Percentiles rank a stretch among this genome's conserved stretches.
These are phyloP conservation scores for Micractinium conductrix DNA, from an alignment of 139 green algal species.

Conservation along the genomic window DNA sequence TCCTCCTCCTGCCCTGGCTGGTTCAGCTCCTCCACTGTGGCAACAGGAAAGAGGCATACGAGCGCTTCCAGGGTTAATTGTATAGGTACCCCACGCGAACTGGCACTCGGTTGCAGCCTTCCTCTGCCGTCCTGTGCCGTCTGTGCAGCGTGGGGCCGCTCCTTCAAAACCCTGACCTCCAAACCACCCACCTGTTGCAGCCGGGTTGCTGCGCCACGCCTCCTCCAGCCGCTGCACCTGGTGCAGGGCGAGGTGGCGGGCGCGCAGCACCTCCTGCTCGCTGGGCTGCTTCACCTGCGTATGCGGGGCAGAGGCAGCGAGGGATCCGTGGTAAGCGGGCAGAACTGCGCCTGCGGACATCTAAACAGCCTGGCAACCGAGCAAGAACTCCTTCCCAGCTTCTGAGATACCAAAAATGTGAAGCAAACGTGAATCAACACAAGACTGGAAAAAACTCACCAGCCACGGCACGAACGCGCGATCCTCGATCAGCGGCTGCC, in stretches of 20 bases:
- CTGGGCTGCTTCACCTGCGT: slow-evolving; percentile 65
- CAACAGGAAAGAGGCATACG: background rate
- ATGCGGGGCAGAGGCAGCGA: too few relatives aligned
- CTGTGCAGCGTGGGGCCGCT: background rate
- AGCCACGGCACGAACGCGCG: slow-evolving; percentile 92
- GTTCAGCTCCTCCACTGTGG: slow-evolving; percentile 71
- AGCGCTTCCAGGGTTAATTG: background rate
- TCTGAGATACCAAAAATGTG: too few relatives aligned
- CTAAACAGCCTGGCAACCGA: too few relatives aligned
- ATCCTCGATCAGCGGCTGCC: slow-evolving; percentile 96
- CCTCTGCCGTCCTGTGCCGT: background rate
- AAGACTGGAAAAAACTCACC: slow-evolving; percentile 53
- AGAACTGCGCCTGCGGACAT: too few relatives aligned
- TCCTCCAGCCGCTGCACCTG: slow-evolving; percentile 83
- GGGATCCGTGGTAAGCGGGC: background rate
- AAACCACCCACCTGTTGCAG: slow-evolving; percentile 13
- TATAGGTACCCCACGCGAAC: background rate
- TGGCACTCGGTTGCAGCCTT: background rate
- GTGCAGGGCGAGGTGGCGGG: slow-evolving; percentile 72
- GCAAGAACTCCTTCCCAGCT: too few relatives aligned
- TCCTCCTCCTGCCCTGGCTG: slow-evolving; percentile 77
- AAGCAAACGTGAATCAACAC: background rate
- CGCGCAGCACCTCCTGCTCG: slow-evolving; percentile 70
- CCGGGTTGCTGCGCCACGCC: slow-evolving; percentile 87
- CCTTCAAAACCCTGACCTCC: background rate